Evolutionary conservation across 176 grass and related monocot genomes (phyloP), one percentile per base, ranked within the genome.

Genomic region (Oryza glaberrima): DNA sequence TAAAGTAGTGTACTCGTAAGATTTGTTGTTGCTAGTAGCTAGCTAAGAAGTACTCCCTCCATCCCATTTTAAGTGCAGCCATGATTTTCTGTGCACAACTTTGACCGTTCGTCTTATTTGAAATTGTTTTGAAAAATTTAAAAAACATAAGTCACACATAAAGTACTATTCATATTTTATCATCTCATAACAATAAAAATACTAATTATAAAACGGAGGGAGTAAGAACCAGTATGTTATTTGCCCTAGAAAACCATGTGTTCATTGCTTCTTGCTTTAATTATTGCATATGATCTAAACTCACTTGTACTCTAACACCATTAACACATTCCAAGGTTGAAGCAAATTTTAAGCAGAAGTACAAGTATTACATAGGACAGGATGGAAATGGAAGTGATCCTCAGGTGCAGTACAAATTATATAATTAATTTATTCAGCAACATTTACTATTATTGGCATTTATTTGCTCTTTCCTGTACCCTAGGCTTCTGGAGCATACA

Each of bases 401-500:
- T 83, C 95, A 93, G 93, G 95, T 98, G 58, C 73, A 83, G 58
- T 83, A 69, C 48, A 19, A 36, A 63, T 86, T 86, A 52, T 77
- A 69, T 5, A 35, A 34, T 15, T 74, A 12, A 23, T 47, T 16
- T 14, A 54, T 67, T 83, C 58, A 73, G 45, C 25, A 78, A 72
- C 14, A 58, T 58, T 47, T 74, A 61, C 3, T 46, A 28, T 49
- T 73, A n/a, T 45, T 67, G 14, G 3, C 14, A 23, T 32, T 81
- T 25, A 67, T 67, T 73, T 46, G 1, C 30, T 56, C 74, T 85
- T 79, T 77, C 47, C 56, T 89, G 48, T 12, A 84, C 35, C 77
- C 32, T 86, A 98, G 95, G 95, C 95, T 86, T 98, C 95, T 80
- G 95, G 95, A 83, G 95, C 95, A 66, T 98, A 98, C 72, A 88